These are phyloP conservation scores for Gaeumannomyces sp. DNA, from an alignment of 2,329 filamentous ascomycete genomes.

Conservation along the genomic window DNA sequence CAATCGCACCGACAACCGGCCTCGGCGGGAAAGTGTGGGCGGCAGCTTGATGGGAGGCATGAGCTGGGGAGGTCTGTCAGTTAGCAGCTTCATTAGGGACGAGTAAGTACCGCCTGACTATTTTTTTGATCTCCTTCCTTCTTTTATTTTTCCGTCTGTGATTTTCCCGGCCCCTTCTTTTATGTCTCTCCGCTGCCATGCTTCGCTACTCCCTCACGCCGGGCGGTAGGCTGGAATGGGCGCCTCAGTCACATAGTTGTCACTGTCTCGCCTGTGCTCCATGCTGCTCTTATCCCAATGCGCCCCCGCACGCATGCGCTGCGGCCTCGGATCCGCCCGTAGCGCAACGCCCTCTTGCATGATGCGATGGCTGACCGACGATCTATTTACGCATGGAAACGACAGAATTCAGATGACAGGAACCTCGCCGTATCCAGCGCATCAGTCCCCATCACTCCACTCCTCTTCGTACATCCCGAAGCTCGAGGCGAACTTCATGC, in stretches of 20 bases:
- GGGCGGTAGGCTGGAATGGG: not conserved
- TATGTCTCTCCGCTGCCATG: not conserved
- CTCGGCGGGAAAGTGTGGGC: constrained; percentile 55
- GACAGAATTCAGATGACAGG: constrained; percentile 35
- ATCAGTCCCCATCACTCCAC: constrained; percentile 91
- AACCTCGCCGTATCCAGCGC: constrained; percentile 78
- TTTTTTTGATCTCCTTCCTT: not conserved
- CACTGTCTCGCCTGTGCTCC: not conserved
- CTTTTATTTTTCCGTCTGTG: not conserved
- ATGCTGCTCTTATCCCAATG: not conserved
- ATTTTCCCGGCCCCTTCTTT: not conserved
- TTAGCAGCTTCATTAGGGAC: constrained; percentile 94
- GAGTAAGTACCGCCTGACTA: constrained; percentile 61
- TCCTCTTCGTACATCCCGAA: constrained; percentile 95
- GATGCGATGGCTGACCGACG: not conserved
- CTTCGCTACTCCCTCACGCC: not conserved
- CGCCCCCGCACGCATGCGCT: not conserved
- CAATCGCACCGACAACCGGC: constrained; percentile 53
- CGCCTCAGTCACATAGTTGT: not conserved
- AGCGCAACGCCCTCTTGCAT: not conserved
- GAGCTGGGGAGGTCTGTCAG: constrained; percentile 95
- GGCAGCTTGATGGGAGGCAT: constrained; percentile 71
- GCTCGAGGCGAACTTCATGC: constrained; percentile 95
- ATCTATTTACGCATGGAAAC: not conserved
- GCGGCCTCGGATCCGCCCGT: not conserved